Evolutionary conservation across 2,329 filamentous ascomycete species (phyloP).

Genomic region (Aspergillus sp.): DNA sequence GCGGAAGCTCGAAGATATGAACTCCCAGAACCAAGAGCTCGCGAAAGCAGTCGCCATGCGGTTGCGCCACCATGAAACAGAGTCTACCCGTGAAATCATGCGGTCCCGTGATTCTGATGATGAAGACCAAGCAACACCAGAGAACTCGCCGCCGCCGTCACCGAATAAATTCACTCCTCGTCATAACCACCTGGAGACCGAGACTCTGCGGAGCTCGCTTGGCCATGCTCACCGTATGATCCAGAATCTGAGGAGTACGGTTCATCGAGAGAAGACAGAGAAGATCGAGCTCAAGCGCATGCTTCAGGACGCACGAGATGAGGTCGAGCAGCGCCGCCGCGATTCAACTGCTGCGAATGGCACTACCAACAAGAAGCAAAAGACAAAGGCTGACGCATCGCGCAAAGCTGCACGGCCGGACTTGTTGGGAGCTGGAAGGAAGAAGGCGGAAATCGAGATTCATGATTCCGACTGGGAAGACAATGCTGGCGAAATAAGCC

Average conservation of each 20-base stretch:
- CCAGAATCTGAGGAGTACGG: constrained; percentile 88
- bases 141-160: constrained; percentile 86
- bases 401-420: constrained; percentile 76
- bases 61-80: constrained; percentile 64
- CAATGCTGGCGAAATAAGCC: constrained; percentile 61
- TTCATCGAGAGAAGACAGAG: constrained; percentile 97
- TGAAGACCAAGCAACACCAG: constrained; percentile 71
- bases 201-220: constrained; percentile 91
- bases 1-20: constrained; percentile 83
- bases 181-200: constrained; percentile 87
- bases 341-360: constrained; percentile 48
- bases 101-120: constrained; percentile 66
- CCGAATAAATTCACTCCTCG: constrained; percentile 89
- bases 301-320: constrained; percentile 91
- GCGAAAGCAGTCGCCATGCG: constrained; percentile 79
- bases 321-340: constrained; percentile 69
- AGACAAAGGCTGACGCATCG: constrained; percentile 65
- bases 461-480: constrained; percentile 93
- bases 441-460: constrained; percentile 73
- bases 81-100: constrained; percentile 58
- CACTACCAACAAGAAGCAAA: constrained; percentile 52
- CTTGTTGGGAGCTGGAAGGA: constrained; percentile 72
- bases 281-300: constrained; percentile 94
- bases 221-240: constrained; percentile 96
- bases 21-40: constrained; percentile 85